Conservation (phyloP, 225 moss, liverwort and hornwort species). For the Rhytidiadelphus loreus region DNA sequence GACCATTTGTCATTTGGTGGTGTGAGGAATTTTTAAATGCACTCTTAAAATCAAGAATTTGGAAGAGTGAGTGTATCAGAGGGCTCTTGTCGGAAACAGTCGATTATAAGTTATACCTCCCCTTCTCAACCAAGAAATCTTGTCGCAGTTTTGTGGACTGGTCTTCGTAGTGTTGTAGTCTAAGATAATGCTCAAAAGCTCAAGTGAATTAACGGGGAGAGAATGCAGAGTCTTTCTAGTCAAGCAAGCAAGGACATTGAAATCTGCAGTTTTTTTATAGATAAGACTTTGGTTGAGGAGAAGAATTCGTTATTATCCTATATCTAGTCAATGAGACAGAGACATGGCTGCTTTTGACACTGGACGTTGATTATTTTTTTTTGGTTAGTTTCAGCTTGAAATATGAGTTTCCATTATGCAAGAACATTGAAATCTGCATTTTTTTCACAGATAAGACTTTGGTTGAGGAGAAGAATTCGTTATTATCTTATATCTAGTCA, state of each 20-base stretch:
- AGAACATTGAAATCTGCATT: neutral
- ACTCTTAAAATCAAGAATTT: neutral
- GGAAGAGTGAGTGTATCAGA: neutral
- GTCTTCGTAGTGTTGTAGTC: too few relatives aligned
- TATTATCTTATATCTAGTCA: neutral
- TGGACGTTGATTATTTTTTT: too few relatives aligned
- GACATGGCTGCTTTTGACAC: neutral
- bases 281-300: neutral
- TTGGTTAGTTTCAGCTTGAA: neutral
- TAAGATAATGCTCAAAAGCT: neutral
- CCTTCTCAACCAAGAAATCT: neutral
- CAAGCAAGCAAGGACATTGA: neutral
- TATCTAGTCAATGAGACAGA: neutral
- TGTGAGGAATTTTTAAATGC: too few relatives aligned
- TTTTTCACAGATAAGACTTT: neutral
- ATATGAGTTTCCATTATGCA: too few relatives aligned
- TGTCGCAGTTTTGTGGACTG: too few relatives aligned
- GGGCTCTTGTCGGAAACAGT: neutral
- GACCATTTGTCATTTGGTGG: neutral
- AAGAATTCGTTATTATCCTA: neutral
- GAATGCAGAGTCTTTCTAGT: neutral
- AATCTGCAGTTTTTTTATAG: neutral
- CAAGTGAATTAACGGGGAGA: neutral
- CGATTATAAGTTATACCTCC: neutral
- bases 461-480: too few relatives aligned